Conservation (phyloP, 805 yeast genomes). For the Suhomyces kilbournensis region DNA sequence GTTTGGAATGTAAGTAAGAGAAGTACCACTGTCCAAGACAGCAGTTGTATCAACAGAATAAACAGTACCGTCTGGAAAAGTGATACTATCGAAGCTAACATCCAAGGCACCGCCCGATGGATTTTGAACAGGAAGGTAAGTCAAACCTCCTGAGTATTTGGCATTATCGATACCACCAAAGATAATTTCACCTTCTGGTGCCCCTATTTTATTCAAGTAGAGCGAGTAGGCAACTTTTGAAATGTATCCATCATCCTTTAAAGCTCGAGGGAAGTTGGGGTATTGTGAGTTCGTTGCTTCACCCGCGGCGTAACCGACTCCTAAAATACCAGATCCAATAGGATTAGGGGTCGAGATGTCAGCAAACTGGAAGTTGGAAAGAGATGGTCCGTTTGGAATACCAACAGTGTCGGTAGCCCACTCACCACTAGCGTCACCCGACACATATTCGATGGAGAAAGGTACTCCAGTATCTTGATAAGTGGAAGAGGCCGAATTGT, state of each 20-base stretch:
- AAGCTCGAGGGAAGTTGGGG: constrained; percentile 15
- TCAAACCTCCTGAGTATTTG: constrained; percentile 19
- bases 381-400: constrained; percentile 6
- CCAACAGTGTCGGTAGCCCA: constrained; percentile 6
- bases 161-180: constrained; percentile 21
- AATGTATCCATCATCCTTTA: constrained; percentile 28
- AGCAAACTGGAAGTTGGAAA: constrained; percentile 9
- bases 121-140: constrained; percentile 7
- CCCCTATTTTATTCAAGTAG: constrained; percentile 8
- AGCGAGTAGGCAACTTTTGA: constrained; percentile 20
- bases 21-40: background rate
- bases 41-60: too few relatives aligned
- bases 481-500: constrained; percentile 6
- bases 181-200: constrained; percentile 12
- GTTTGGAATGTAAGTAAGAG: constrained; percentile 5
- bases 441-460: constrained; percentile 5
- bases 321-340: constrained; percentile 5
- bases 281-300: background rate
- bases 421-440: background rate
- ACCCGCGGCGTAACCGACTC: background rate
- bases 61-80: background rate
- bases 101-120: constrained; percentile 4
- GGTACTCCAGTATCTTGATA: background rate
- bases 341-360: background rate
- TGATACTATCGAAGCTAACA: background rate